Evolutionary conservation across 768 basidiomycete species (phyloP), one percentile per base, ranked within the genome.

Genomic region (Thelephora aurantiotincta): DNA sequence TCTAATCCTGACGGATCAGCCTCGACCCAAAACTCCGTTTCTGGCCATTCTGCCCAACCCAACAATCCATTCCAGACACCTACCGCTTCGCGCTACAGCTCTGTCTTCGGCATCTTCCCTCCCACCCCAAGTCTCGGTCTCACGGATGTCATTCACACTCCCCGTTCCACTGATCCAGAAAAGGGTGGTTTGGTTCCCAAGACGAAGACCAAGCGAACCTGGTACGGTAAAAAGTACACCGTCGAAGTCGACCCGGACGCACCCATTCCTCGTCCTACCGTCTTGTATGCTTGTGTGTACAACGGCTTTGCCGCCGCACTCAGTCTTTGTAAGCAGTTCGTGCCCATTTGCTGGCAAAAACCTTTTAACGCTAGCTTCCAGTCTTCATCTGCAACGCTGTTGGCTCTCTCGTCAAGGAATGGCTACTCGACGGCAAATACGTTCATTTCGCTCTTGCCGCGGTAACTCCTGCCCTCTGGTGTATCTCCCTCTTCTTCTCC

Each of bases 341-440:
- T n/a, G 37, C 16, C 14, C 5, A 2, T 41, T 2, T 19, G 35
- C 12, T 34, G 5, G 20, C 26, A 34, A 20, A 14, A 36, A 20
- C 13, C 35, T 37, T 14, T 36, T 42, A 47, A 52, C 46, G 34
- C 26, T 30, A 41, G 11, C 48, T 69, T 3, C 4, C 72, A 54
- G 75, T 80, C 33, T 83, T 84, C 56, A 68, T 82, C 11, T 77
- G 78, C 0, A 80, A 75, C 54, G 78, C 77, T 43, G 41, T 82
- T 55, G 77, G 75, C 51, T 74, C 71, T 3, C 58, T 91, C 34
- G 51, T 91, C 7, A 58, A 65, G 18, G 74, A 78, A 56, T 75
- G 65, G 52, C 48, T 65, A 48, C 67, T 77, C 44, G 78, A 78
- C 60, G 65, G 69, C 51, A 53, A 57, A 35, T 65, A 58, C 54